Conservation (phyloP, 495 filamentous ascomycete species). For the Aspergillus funiculosus region DNA sequence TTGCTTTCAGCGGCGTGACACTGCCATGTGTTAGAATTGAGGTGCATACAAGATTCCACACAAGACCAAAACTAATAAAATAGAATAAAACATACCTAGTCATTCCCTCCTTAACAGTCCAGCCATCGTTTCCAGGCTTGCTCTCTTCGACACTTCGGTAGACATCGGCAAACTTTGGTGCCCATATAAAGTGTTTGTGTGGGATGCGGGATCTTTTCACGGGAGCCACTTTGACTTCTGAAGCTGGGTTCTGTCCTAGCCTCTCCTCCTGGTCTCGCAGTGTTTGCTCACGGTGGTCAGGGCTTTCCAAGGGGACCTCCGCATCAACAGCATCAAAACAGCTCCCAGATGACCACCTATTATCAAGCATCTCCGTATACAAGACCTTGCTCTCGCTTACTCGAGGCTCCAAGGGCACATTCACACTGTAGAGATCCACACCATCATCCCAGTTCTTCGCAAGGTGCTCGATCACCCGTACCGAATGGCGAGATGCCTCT, state of each 20-base stretch:
- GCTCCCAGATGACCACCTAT: conserved; percentile 74
- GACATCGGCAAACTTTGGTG: conserved; percentile 80
- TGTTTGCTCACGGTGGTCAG: conserved; percentile 54
- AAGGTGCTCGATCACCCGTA: conserved; percentile 72
- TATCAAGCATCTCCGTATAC: conserved; percentile 80
- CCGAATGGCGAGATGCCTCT: conserved; percentile 61
- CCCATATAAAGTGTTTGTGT: conserved; percentile 92
- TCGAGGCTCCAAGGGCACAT: conserved; percentile 72
- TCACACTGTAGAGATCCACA: conserved; percentile 80
- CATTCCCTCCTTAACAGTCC: conserved; percentile 81
- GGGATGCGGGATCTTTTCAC: conserved; percentile 39
- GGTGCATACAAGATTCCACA: neutral
- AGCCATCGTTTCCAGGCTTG: conserved; percentile 85
- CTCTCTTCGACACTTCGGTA: conserved; percentile 75
- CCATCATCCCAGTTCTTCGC: conserved; percentile 64
- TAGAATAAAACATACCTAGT: conserved; percentile 61
- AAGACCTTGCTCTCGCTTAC: conserved; percentile 62
- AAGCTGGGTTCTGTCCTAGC: conserved; percentile 23
- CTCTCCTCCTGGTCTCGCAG: conserved; percentile 56
- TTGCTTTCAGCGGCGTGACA: conserved; percentile 84
- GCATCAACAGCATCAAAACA: conserved; percentile 67
- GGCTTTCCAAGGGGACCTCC: conserved; percentile 37
- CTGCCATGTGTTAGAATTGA: conserved; percentile 39
- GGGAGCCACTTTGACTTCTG: conserved; percentile 11
- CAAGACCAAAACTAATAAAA: neutral